Evolutionary conservation across 805 yeast species (phyloP), one percentile per base, ranked within the genome.

Genomic region (Monosporozyma solicola): DNA sequence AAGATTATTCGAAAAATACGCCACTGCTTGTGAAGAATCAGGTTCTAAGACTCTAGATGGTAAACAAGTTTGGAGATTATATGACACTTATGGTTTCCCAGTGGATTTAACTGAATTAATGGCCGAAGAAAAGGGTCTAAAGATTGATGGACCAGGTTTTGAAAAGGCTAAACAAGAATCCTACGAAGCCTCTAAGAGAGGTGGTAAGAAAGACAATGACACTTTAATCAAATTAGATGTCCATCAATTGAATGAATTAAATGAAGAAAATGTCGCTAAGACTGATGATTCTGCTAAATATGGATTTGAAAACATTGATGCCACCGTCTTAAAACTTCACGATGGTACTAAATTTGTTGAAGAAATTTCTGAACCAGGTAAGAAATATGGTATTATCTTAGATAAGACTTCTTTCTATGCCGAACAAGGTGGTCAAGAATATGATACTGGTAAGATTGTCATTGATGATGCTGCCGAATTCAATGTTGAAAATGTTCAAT

Each of bases 361-460:
- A 47, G 74, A 73, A 55, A 75, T 74, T 48, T 63, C 74, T 41
- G 76, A 73, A 55, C 58, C 65, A 29, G 74, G 74, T 44, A 72
- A 72, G 59, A 89, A 87, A 68, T 72, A 78, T 59, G 99, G 99
- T 69, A 72, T 94, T 51, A 69, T 94, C 49, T 76, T 94, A 55
- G 95, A 94, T 68, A 85, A 82, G 70, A 88, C 98, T 27, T 94
- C 95, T 69, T 89, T 94, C 73, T 94, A 94, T 67, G 98, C 99
- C 50, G 99, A 94, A 75, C 95, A 88, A 73, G 99, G 99, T 82
- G 99, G 99, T 66, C 99, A 94, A 77, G 97, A 90, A 72, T 85
- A 79, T 66, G 99, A 94, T 69, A 86, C 95, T 45, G 99, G 99
- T 72, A 85, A 81, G 70, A 78, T 94, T 59, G 91, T 89, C 50